A percentile compares a stretch with the other conserved stretches of the same genome.
Evolutionary conservation across 73 alveolate genomes (phyloP).

Genomic region (Paraurostyla sp.): DNA sequence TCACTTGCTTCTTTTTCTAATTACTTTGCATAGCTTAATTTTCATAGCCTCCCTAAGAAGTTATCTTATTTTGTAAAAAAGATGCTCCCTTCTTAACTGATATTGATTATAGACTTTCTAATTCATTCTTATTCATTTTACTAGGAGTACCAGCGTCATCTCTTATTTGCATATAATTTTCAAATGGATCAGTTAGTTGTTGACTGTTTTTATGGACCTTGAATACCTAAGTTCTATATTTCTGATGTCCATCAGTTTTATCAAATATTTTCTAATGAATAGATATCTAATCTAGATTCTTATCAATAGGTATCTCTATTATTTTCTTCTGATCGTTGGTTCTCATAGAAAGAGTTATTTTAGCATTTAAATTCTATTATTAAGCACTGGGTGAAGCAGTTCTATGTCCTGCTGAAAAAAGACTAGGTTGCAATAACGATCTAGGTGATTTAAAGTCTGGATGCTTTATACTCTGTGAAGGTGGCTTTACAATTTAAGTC

Average conservation of each 20-base stretch:
- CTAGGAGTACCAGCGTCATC: too few species aligned
- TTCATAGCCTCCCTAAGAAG: too few species aligned
- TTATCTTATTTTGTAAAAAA: too few species aligned
- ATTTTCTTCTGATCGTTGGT: conserved; percentile 38
- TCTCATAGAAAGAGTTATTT: neutral
- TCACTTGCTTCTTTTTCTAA: neutral
- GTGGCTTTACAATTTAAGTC: conserved; percentile 26
- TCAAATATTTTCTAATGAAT: conserved; percentile 43
- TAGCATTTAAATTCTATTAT: too few species aligned
- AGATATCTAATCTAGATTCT: conserved; percentile 4
- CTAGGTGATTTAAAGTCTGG: conserved; percentile 48
- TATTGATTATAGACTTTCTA: too few species aligned
- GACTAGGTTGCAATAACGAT: too few species aligned
- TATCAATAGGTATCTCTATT: conserved; percentile 61
- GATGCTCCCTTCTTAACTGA: too few species aligned
- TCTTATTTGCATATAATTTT: conserved; percentile 1
- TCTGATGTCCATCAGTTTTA: conserved; percentile 24
- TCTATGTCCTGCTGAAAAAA: too few species aligned
- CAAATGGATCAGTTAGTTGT: conserved; percentile 23
- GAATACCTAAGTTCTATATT: conserved; percentile 11
- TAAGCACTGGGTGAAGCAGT: too few species aligned
- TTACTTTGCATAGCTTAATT: too few species aligned
- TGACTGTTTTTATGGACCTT: conserved; percentile 13
- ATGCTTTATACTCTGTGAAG: conserved; percentile 34
- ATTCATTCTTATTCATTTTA: too few species aligned